Conservation (phyloP, 805 yeast genomes). For the Wickerhamomyces mucosus region DNA sequence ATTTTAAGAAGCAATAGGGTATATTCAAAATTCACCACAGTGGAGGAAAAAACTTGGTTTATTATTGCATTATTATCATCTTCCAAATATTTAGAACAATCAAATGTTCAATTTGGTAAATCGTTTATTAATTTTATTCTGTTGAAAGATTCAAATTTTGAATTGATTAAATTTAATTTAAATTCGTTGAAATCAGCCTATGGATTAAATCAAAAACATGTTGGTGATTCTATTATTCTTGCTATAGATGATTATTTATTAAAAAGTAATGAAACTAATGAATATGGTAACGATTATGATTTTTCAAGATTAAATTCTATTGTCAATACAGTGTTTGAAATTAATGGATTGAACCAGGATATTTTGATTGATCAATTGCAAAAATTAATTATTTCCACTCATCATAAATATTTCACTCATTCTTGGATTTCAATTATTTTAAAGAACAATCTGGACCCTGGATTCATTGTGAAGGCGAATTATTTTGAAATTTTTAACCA, state of each 20-base stretch:
- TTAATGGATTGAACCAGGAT: slow-evolving; percentile 9
- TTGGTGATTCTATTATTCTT: slow-evolving; percentile 34
- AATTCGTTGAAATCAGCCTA: slow-evolving; percentile 24
- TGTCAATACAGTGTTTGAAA: slow-evolving; percentile 28
- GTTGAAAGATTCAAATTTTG: slow-evolving; percentile 24
- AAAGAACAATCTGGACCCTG: slow-evolving; percentile 55
- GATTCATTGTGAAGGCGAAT: slow-evolving; percentile 33
- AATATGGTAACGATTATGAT: slow-evolving; percentile 14
- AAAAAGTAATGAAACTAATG: slow-evolving; percentile 4
- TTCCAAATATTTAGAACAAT: slow-evolving; percentile 13
- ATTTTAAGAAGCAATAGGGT: slow-evolving; percentile 38
- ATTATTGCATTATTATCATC: slow-evolving; percentile 33
- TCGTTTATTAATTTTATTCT: slow-evolving; percentile 40
- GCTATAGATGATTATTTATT: slow-evolving; percentile 29
- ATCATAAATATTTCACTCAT: slow-evolving; percentile 29
- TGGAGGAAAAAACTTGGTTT: slow-evolving; percentile 44
- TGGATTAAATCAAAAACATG: slow-evolving; percentile 24
- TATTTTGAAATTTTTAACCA: slow-evolving; percentile 14
- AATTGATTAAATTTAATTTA: slow-evolving; percentile 6
- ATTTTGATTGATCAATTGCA: slow-evolving; percentile 26
- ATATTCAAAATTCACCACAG: slow-evolving; percentile 36
- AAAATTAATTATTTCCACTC: slow-evolving; percentile 33
- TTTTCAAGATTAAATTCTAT: slow-evolving; percentile 26
- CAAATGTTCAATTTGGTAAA: slow-evolving; percentile 22
- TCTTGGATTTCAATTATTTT: slow-evolving; percentile 78